Conservation (phyloP, 1,284 basidiomycete species). For the Exobasidium cylindrosporum region DNA sequence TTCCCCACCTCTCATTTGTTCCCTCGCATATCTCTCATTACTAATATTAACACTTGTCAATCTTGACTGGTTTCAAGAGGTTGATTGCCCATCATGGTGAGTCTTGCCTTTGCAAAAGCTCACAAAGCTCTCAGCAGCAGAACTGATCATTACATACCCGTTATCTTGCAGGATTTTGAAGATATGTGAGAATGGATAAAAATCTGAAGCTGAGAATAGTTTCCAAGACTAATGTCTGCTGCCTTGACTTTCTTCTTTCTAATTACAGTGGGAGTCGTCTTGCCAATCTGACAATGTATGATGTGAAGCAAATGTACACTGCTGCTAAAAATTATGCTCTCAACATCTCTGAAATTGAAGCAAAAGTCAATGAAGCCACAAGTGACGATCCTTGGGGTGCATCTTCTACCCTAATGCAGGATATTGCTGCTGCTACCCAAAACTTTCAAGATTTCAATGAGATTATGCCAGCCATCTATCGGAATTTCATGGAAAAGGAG, state of each 20-base stretch:
- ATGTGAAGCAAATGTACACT: slow-evolving; percentile 50
- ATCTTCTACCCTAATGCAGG: slow-evolving; percentile 95
- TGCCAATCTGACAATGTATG: slow-evolving; percentile 54
- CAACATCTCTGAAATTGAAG: slow-evolving; percentile 95
- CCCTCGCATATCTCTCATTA: too few species aligned
- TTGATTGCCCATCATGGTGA: too few species aligned
- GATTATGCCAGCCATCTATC: slow-evolving; percentile 97
- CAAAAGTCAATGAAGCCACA: slow-evolving; percentile 92
- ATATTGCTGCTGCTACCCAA: slow-evolving; percentile 92
- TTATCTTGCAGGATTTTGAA: slow-evolving; percentile 12
- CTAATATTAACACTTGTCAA: too few species aligned
- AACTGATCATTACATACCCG: too few species aligned
- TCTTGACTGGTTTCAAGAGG: too few species aligned
- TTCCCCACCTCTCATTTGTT: too few species aligned
- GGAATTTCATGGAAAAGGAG: slow-evolving; percentile 79
- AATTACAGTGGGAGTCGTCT: slow-evolving; percentile 42
- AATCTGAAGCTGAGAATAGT: too few species aligned
- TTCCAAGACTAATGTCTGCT: background rate
- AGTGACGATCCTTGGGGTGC: slow-evolving; percentile 99
- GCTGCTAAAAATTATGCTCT: slow-evolving; percentile 64
- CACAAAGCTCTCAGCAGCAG: too few species aligned
- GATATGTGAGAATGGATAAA: slow-evolving; percentile 16
- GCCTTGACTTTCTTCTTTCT: slow-evolving; percentile 2
- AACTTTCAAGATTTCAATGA: slow-evolving; percentile 99
- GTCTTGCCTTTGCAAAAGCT: too few species aligned